These are phyloP conservation scores for Coniochaeta prunicola DNA, from an alignment of 2,329 filamentous ascomycete genomes.

Conservation along the genomic window DNA sequence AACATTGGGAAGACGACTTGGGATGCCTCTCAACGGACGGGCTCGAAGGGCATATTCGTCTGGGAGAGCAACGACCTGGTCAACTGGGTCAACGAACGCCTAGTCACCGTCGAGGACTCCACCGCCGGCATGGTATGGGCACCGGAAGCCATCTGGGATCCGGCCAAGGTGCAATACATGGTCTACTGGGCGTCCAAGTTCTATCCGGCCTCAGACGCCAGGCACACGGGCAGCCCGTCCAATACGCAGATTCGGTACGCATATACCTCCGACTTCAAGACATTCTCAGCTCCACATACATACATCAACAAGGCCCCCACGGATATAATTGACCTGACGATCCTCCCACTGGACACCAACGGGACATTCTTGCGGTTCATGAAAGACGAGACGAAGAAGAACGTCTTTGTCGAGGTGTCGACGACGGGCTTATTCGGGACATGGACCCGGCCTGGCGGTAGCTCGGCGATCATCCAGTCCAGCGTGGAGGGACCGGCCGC, in stretches of 20 bases:
- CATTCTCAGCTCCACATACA: constrained; percentile 40
- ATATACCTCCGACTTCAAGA: constrained; percentile 47
- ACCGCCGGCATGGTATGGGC: constrained; percentile 54
- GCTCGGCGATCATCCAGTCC: constrained; percentile 30
- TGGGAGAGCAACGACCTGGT: constrained; percentile 47
- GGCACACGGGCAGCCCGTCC: constrained; percentile 38
- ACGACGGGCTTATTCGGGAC: constrained; percentile 41
- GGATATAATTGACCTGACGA: constrained; percentile 49
- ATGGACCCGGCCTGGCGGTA: constrained; percentile 41
- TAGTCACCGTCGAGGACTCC: constrained; percentile 42
- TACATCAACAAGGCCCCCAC: constrained; percentile 40
- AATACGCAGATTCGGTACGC: constrained; percentile 43
- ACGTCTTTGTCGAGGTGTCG: constrained; percentile 42
- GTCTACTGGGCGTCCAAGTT: constrained; percentile 42
- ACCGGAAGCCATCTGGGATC: constrained; percentile 47
- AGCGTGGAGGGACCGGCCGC: constrained; percentile 37
- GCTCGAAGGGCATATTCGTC: constrained; percentile 43
- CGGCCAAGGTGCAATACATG: constrained; percentile 33
- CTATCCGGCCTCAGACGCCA: constrained; percentile 37
- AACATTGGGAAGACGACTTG: constrained; percentile 45
- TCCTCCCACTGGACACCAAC: constrained; percentile 35
- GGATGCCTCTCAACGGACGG: constrained; percentile 43
- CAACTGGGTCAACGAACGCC: constrained; percentile 38
- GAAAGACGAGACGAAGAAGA: constrained; percentile 46
- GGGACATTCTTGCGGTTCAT: constrained; percentile 42